Base-by-base conservation (phyloP, 345 rosid species). In the Populus pruinosa region DNA sequence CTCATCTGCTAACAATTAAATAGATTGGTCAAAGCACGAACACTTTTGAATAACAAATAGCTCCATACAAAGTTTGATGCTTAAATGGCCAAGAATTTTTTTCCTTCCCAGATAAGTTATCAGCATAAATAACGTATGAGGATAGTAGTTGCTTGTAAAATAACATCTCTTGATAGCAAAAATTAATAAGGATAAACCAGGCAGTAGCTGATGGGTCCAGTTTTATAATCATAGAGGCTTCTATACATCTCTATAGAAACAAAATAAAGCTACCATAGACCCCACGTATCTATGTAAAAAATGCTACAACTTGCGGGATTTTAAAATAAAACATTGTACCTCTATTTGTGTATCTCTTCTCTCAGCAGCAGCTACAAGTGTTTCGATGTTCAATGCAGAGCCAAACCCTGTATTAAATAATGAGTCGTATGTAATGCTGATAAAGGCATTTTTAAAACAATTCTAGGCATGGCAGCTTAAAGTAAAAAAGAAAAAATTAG, bases 351-450 rank as follows among this genome's bases (percentile, higher is more conserved):
- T 89, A 67, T 92, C 93, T 73, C 98, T 90, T 84, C 97, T 91
- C 88, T 92, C 98, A 25, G 98, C 97, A 73, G 99, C 99, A 84
- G 98, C 96, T 79, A 91, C 93, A 59, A 96, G 89, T 70, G 99
- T 96, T 86, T 91, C 99, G 74, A 96, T 92, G 86, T 91, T 96
- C 91, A 96, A 81, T 56, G 99, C 94, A 76, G 99, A 93, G 79
- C 99, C 98, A 88, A 95, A 96, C 80, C 94, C 99, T 96, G 83
- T 69, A 83, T 53, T 12, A 77, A 50, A 77, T 12, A 56, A 64
- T 56, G 44, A 36, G 67, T 3, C 27, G 31, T 69, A 55, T 76
- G 77, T 50, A 20, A 76, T n/a, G 56, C 49, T 35, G 9, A 78
- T 10, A 65, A 23, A 69, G 17, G 66, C 61, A 39, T 68, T 6